These are phyloP conservation scores for Rhododendron kiyosumense DNA, from an alignment of 148 eudicot genomes.

Conservation along the genomic window DNA sequence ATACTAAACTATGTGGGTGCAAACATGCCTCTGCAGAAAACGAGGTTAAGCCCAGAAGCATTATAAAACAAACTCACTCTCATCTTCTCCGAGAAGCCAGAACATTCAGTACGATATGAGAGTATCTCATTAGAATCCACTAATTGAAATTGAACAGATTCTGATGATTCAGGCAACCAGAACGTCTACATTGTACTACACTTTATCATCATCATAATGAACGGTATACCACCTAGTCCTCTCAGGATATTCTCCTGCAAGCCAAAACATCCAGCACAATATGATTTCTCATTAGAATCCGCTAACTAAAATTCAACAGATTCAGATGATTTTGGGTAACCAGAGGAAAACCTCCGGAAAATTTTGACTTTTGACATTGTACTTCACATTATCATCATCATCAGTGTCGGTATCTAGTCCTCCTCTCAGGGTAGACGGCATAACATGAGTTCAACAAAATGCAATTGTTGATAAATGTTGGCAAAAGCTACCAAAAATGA, in stretches of 20 bases:
- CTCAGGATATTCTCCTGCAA: neutral
- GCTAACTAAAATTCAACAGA: neutral
- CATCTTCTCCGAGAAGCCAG: neutral
- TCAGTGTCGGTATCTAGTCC: conserved; percentile 8
- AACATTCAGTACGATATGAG: neutral
- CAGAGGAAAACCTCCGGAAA: neutral
- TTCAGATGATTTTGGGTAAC: neutral
- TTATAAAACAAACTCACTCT: neutral
- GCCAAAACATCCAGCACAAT: neutral
- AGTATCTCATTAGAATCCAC: neutral
- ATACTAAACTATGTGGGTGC: neutral
- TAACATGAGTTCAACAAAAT: neutral
- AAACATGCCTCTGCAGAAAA: neutral
- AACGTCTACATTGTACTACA: neutral
- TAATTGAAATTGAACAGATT: neutral
- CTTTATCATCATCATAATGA: conserved; percentile 3
- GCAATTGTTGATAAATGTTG: neutral
- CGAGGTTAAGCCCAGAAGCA: neutral
- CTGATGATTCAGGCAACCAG: neutral
- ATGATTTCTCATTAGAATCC: neutral
- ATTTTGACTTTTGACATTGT: neutral
- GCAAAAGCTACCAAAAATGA: neutral
- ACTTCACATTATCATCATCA: conserved; percentile 13
- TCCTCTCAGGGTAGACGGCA: neutral
- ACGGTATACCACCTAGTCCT: neutral